Base-by-base conservation (phyloP, 352 stramenopile genomes). In the Blastocystis sp. region DNA sequence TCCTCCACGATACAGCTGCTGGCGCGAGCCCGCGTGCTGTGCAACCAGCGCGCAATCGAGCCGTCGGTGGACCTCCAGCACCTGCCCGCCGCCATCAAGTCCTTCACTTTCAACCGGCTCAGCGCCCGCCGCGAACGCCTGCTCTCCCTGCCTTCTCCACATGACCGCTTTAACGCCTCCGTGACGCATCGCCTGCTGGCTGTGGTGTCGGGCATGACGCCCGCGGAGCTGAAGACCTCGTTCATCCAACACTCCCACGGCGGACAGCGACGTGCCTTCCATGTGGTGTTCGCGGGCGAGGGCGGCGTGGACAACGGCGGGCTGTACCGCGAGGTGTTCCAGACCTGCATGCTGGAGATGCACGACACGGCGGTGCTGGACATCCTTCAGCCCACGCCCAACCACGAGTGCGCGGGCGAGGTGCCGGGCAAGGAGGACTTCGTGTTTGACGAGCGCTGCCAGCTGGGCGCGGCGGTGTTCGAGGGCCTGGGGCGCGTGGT, bases 251-350 rank as follows among this genome's bases (percentile, higher is more conserved):
- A 42, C 6, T 57, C 74, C n/a, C 74, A 84, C 40, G 74, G 74
- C 17, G 74, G 74, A 3, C 74, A 84, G 38, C 52, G 57, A 17
- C n/a, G 74, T 11, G 40, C 34, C 24, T 84, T 84, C 40, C 45
- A 68, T 19, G 74, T 84, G 19, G 21, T 38, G 10, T 84, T 84
- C 74, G 34, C 48, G 21, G 74, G 74, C 28, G 74, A 84, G 34
- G 74, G 74, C 10, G 74, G 74, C 45, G 66, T 84, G 38, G 74
- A 84, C 34, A 84, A 84, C 24, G 74, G 74, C 6, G 74, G 74
- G 9, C 61, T 84, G 45, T 84, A 84, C 48, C 74, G 74, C 42
- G 74, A 84, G 61, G n/a, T 84, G 40, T 84, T 84, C 40, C 11
- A 21, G 19, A 54, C 74, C 19, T 43, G 38, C n/a, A 84, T 84